A percentile compares a stretch with the other conserved stretches of the same genome.
phyloP scores from a whole-genome alignment of 2,329 filamentous ascomycete genomes.

The Alternaria triticina region DNA sequence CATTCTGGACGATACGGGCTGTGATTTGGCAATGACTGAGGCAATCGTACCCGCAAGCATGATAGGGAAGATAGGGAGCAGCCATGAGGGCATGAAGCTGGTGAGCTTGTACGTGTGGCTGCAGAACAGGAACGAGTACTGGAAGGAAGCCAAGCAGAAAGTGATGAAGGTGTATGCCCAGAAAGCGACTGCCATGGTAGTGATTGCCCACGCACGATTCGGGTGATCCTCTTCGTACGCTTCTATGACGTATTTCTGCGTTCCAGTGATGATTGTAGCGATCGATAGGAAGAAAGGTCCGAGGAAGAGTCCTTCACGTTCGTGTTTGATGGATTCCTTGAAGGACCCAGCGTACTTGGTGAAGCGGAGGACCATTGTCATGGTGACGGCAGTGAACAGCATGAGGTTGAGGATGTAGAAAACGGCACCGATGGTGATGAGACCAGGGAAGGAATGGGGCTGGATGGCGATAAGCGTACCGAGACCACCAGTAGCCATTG shows the following conservation, averaged over 20 bases:
- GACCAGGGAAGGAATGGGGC: constrained; percentile 56
- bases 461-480: constrained; percentile 52
- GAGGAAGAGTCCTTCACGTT: constrained; percentile 59
- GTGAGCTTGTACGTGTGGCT: constrained; percentile 64
- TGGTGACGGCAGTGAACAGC: constrained; percentile 49
- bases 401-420: constrained; percentile 60
- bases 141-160: constrained; percentile 49
- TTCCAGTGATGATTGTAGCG: constrained; percentile 52
- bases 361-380: constrained; percentile 53
- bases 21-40: constrained; percentile 66
- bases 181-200: constrained; percentile 50
- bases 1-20: constrained; percentile 63
- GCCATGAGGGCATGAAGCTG: constrained; percentile 77
- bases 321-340: constrained; percentile 55
- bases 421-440: constrained; percentile 59
- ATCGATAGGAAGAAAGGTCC: constrained; percentile 52
- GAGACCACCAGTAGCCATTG: constrained; percentile 58
- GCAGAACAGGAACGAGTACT: constrained; percentile 71
- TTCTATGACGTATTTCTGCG: constrained; percentile 47
- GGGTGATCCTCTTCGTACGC: constrained; percentile 44
- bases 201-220: constrained; percentile 51
- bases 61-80: constrained; percentile 75
- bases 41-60: constrained; percentile 77
- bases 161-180: constrained; percentile 54
- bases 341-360: constrained; percentile 53